These are phyloP conservation scores for Cryptococcus hybrid DNA, from an alignment of 1,284 basidiomycete genomes.

Conservation along the genomic window DNA sequence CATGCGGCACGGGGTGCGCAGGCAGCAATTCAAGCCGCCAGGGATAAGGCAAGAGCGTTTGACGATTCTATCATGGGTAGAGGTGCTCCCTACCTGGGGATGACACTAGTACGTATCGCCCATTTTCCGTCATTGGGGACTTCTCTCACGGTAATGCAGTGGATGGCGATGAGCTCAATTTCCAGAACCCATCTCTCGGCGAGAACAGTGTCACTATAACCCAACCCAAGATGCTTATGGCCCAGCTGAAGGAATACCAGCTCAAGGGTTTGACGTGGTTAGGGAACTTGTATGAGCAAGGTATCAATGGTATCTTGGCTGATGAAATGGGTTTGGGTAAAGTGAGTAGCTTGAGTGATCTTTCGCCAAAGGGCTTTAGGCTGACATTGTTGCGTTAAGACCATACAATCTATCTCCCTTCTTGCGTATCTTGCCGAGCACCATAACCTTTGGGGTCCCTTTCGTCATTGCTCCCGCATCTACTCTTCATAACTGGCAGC, in stretches of 20 bases:
- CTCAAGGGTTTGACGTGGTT: conserved; percentile 98
- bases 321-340: conserved; percentile 99
- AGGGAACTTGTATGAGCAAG: conserved; percentile 96
- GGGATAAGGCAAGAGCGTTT: conserved; percentile 77
- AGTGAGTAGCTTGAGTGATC: conserved; percentile 51
- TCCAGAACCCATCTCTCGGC: conserved; percentile 97
- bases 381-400: conserved; percentile 57
- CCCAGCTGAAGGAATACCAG: conserved; percentile 97
- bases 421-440: conserved; percentile 95
- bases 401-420: conserved; percentile 97
- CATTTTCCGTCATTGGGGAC: background rate
- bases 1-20: conserved; percentile 91
- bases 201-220: conserved; percentile 79
- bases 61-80: conserved; percentile 61
- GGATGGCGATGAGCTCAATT: conserved; percentile 92
- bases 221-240: conserved; percentile 96
- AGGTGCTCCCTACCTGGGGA: conserved; percentile 51
- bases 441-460: conserved; percentile 99
- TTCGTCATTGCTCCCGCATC: conserved; percentile 98
- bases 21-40: conserved; percentile 79
- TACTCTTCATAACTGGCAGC: conserved; percentile 99
- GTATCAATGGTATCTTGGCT: conserved; percentile 96
- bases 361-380: background rate
- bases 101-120: conserved; percentile 36
- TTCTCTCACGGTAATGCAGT: conserved; percentile 54